phyloP scores from a whole-genome alignment of 805 yeast species.

The Candida morakotiae region DNA sequence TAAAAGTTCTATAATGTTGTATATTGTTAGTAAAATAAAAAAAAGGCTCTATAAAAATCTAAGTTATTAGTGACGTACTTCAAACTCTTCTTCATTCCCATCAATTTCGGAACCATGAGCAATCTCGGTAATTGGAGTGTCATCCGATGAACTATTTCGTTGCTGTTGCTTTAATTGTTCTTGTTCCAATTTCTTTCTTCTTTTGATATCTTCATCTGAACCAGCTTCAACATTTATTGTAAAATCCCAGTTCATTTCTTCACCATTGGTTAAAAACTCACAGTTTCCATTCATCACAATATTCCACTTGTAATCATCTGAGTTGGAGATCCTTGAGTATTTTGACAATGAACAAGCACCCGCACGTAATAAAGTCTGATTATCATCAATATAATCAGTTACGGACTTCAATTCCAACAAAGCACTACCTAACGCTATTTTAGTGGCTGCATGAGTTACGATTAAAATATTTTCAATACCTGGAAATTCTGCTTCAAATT shows the following conservation, averaged over 20 bases:
- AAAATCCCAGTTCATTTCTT: slow-evolving; percentile 94
- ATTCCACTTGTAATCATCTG: slow-evolving; percentile 45
- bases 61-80: slow-evolving; percentile 15
- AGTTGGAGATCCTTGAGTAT: slow-evolving; percentile 28
- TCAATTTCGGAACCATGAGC: slow-evolving; percentile 12
- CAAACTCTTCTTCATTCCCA: slow-evolving; percentile 16
- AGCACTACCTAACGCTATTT: slow-evolving; percentile 81
- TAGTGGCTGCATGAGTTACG: slow-evolving; percentile 93
- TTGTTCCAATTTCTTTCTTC: slow-evolving; percentile 29
- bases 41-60: slow-evolving; percentile 1
- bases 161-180: slow-evolving; percentile 6
- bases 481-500: slow-evolving; percentile 55
- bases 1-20: slow-evolving; percentile 24
- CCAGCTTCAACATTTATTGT: slow-evolving; percentile 79
- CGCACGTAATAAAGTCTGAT: slow-evolving; percentile 47
- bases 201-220: slow-evolving; percentile 76
- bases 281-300: slow-evolving; percentile 69
- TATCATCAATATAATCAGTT: slow-evolving; percentile 47
- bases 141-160: slow-evolving; percentile 1
- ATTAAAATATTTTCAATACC: slow-evolving; percentile 58
- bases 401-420: slow-evolving; percentile 51
- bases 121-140: slow-evolving; percentile 17
- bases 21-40: slow-evolving; percentile 17
- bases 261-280: slow-evolving; percentile 68
- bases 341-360: slow-evolving; percentile 84